Evolutionary conservation across 2,329 filamentous ascomycete genomes (phyloP), one percentile per base, ranked within the genome.

Genomic region (Colletotrichum lentis): DNA sequence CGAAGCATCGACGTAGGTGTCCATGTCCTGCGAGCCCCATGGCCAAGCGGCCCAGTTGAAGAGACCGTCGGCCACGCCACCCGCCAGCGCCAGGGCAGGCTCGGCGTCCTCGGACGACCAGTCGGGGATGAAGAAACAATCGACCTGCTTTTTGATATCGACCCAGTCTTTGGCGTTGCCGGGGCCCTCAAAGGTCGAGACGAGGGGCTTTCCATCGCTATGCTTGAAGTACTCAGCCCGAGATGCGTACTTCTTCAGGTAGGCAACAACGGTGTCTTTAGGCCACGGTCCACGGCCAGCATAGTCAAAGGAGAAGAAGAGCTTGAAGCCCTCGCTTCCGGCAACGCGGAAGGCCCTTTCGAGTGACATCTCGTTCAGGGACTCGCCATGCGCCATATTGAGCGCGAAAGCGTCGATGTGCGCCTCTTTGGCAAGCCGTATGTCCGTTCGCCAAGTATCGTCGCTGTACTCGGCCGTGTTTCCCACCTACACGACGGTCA

Each of bases 131-230:
- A 83, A 80, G 71, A 80, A 81, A 63, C 77, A 77, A 16, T 73
- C 14, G 71, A 71, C 66, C 81, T 83, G 73, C 5, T 12, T 22
- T 16, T 43, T 83, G 73, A 84, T 82, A 2, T 69, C 70, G 10
- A 60, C 24, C 83, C 83, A 85, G 70, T 85, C 82, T 3, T 73
- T 69, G 5, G 76, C 76, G 10, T 76, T 77, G 14, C 74, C 71
- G 4, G 79, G 69, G 1, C 83, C 83, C 72, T 85, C 80, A 58
- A 82, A 82, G 2, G 80, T 82, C 0, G 78, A 79, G 0, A 79
- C 77, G 5, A 82, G 72, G 0, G 79, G 77, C 24, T 73, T 73
- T 0, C 72, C 71, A 3, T 75, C 47, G 16, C n/a, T 43, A 44
- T 75, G 65, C 69, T 50, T 70, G 71, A 31, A 69, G 50, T 72